Base-by-base conservation (phyloP, 2,329 filamentous ascomycete genomes). In the Pyrenophora tritici-repentis region DNA sequence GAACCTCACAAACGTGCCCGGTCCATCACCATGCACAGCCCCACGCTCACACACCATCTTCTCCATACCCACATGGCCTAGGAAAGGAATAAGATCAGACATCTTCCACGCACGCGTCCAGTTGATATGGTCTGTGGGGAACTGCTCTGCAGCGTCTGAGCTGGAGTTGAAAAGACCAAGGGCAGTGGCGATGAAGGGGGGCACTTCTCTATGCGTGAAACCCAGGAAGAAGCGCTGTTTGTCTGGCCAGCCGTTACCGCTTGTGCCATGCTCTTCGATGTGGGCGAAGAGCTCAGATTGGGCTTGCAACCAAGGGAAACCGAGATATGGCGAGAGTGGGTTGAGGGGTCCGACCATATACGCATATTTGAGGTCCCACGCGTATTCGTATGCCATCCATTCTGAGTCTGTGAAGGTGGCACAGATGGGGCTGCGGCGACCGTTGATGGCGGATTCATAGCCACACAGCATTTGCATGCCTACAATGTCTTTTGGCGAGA, bases 161-260 rank as follows among this genome's bases (percentile, higher is more conserved):
- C 82, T 85, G 63, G 86, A 86, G 74, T 88, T 88, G 77, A 87
- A 88, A 2, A 88, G 74, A 0, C 86, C 86, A 68, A 88, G 79
- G 0, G 86, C 85, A 0, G 87, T 86, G 1, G 85, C 75, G 1
- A 87, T 82, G 60, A 84, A 86, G 1, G 86, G 85, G 0, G 85
- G 86, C 3, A 88, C 75, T 67, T 88, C 85, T 12, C 86, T 81
- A 65, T 88, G 86, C 0, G 86, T 88, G 72, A 88, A 88, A 51
- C 82, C 84, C 32, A 88, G 76, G 62, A 85, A 86, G 13, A 88
- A 77, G 40, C 87, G 83, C 62, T 88, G 80, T 16, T 72, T 65
- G 7, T 63, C 58, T 2, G 66, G 44, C 70, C 71, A 47, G 50
- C 63, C 54, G 55, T 68, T 46, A 80, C 67, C 29, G 81, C 73